phyloP scores from a whole-genome alignment of 441 rosid genomes.

The Gossypium gossypioides region DNA sequence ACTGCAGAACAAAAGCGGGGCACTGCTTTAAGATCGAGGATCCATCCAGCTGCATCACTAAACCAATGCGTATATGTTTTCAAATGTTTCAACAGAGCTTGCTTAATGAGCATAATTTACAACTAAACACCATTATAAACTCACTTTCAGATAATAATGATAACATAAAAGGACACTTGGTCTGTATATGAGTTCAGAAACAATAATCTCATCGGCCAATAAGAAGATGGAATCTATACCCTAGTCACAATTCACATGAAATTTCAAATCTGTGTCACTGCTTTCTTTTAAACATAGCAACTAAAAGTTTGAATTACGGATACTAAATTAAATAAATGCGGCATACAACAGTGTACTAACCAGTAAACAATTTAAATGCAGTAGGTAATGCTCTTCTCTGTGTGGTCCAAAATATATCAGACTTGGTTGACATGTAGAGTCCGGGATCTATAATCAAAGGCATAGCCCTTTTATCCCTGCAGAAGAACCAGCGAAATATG shows the following conservation, averaged over 20 bases:
- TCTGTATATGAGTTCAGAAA: background rate
- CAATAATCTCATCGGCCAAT: background rate
- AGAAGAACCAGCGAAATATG: slow-evolving; percentile 16
- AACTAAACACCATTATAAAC: background rate
- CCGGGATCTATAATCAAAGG: slow-evolving; percentile 96
- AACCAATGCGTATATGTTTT: background rate
- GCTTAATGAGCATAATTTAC: background rate
- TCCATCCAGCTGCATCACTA: background rate
- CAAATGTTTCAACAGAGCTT: background rate
- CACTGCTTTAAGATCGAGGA: background rate
- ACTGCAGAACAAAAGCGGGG: background rate
- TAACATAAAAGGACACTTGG: background rate
- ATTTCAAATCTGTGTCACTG: background rate
- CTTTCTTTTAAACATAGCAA: background rate
- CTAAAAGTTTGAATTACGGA: background rate
- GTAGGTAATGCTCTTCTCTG: slow-evolving; percentile 77
- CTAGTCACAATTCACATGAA: background rate
- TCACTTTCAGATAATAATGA: background rate
- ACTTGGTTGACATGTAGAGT: slow-evolving; percentile 56
- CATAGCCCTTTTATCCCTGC: slow-evolving; percentile 86
- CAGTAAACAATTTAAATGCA: slow-evolving; percentile 79
- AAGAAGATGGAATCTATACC: background rate
- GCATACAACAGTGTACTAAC: slow-evolving; percentile 33
- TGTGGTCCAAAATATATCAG: slow-evolving; percentile 66
- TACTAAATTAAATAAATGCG: background rate